These are phyloP conservation scores for Pisolithus microcarpus DNA, from an alignment of 768 basidiomycete genomes.

Conservation along the genomic window DNA sequence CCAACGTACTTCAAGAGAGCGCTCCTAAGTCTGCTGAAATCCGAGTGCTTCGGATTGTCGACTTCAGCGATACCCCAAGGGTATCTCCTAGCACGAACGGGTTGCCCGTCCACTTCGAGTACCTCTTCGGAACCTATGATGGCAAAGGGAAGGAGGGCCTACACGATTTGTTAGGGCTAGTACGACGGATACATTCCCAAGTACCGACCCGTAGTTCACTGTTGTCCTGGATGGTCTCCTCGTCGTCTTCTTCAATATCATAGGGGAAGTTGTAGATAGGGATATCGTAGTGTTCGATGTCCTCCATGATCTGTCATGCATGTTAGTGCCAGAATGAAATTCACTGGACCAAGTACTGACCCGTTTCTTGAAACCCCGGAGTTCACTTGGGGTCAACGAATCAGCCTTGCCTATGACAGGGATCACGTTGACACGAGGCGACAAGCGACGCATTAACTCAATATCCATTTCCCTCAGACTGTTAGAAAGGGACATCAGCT, in stretches of 20 bases:
- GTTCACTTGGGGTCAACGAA: conserved; percentile 86
- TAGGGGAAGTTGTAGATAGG: conserved; percentile 99
- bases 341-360: conserved; percentile 33
- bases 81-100: conserved; percentile 88
- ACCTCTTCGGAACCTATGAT: conserved; percentile 98
- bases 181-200: neutral
- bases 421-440: conserved; percentile 97
- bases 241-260: conserved; percentile 98
- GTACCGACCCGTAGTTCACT: conserved; percentile 77
- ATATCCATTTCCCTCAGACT: conserved; percentile 98
- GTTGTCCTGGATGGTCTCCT: conserved; percentile 97
- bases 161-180: conserved; percentile 4
- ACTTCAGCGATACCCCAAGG: conserved; percentile 99
- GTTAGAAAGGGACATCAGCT: neutral
- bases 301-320: conserved; percentile 84
- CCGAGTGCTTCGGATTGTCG: conserved; percentile 99
- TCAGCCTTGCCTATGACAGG: conserved; percentile 97
- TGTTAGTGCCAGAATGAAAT: conserved; percentile 3
- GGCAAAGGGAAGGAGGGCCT: conserved; percentile 93
- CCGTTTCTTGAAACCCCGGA: conserved; percentile 93
- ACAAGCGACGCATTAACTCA: conserved; percentile 96
- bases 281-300: conserved; percentile 97
- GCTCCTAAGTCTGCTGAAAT: conserved; percentile 88
- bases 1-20: conserved; percentile 75
- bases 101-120: conserved; percentile 86